phyloP scores from a whole-genome alignment of 2,329 filamentous ascomycete genomes.

The Calonectria ilicicola region DNA sequence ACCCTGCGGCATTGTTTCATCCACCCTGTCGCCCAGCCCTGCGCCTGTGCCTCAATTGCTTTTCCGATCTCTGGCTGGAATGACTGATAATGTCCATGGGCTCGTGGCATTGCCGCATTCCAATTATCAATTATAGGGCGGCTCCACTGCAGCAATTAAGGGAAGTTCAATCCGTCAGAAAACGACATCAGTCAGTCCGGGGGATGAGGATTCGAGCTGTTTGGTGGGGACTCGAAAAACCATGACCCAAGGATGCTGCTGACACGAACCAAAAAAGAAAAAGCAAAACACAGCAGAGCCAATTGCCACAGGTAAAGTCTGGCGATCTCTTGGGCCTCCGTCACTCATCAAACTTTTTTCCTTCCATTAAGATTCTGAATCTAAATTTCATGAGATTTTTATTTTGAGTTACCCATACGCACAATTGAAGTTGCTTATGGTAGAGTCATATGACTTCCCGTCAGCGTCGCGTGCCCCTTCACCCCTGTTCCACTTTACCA shows the following conservation, averaged over 20 bases:
- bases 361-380: not conserved
- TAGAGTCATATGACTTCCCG: constrained; percentile 48
- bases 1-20: constrained; percentile 31
- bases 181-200: not conserved
- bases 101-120: constrained; percentile 11
- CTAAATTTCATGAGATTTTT: not conserved
- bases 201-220: not conserved
- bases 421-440: not conserved
- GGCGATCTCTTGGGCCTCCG: not conserved
- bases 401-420: not conserved
- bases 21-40: constrained; percentile 10
- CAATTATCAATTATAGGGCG: not conserved
- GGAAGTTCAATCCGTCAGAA: not conserved
- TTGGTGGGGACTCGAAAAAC: not conserved
- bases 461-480: constrained; percentile 41
- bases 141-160: constrained; percentile 1
- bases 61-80: not conserved
- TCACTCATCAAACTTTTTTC: not conserved
- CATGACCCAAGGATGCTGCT: not conserved
- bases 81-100: not conserved
- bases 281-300: not conserved
- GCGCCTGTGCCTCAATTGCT: constrained; percentile 12
- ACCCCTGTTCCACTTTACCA: constrained; percentile 11
- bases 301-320: not conserved
- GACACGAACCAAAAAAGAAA: not conserved